Evolutionary conservation across 768 basidiomycete species (phyloP).

Genomic region (Suillus americanus): DNA sequence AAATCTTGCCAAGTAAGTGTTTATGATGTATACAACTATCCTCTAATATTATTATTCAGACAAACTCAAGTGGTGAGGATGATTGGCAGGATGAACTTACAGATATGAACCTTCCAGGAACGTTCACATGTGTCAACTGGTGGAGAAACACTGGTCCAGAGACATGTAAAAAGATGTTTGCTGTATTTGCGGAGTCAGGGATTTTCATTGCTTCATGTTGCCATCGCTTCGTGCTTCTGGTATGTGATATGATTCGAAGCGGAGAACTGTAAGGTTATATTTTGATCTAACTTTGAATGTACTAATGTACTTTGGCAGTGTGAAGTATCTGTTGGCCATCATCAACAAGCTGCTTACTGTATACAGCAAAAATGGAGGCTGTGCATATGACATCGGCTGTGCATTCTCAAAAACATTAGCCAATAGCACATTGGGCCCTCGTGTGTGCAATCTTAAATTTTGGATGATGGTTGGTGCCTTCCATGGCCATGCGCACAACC

Average conservation of each 20-base stretch:
- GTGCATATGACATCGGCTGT: constrained; percentile 6
- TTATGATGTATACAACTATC: too few species aligned
- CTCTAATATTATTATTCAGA: not conserved
- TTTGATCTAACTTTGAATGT: not conserved
- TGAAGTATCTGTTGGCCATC: constrained; percentile 5
- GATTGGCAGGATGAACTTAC: not conserved
- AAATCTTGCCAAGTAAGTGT: not conserved
- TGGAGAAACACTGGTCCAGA: not conserved
- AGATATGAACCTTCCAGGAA: not conserved
- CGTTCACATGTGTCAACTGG: not conserved
- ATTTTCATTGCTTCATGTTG: not conserved
- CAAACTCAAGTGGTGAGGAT: not conserved
- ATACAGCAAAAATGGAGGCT: constrained; percentile 12
- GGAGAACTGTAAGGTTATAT: not conserved
- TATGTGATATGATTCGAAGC: not conserved
- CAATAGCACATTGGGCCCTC: too few species aligned
- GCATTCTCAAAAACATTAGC: constrained; percentile 17
- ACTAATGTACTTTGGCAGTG: not conserved
- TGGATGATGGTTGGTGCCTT: too few species aligned
- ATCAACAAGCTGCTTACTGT: constrained; percentile 15
- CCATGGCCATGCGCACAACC: not conserved
- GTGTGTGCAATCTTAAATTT: too few species aligned
- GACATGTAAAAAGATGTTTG: not conserved
- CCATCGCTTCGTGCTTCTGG: not conserved
- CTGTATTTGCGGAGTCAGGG: not conserved